phyloP scores from a whole-genome alignment of 768 basidiomycete species.

The Naganishia vishniacii region DNA sequence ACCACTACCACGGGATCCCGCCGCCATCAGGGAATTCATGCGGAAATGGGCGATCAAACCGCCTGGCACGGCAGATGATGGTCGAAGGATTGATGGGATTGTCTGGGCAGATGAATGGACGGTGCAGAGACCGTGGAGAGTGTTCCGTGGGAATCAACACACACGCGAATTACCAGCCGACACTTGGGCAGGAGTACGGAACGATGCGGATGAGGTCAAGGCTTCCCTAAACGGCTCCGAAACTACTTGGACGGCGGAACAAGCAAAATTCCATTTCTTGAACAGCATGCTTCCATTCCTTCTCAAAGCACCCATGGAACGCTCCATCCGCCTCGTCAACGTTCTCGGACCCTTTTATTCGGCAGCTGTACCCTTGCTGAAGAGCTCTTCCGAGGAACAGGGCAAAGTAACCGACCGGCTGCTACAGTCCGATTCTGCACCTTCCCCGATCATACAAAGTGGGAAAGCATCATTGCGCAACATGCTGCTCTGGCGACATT shows the following conservation, averaged over 20 bases:
- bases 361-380: conserved; percentile 59
- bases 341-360: conserved; percentile 86
- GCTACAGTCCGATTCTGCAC: conserved; percentile 43
- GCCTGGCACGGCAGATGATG: conserved; percentile 40
- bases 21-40: conserved; percentile 39
- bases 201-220: too few species aligned
- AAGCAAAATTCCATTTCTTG: conserved; percentile 60
- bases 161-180: too few species aligned
- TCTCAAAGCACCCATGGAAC: conserved; percentile 74
- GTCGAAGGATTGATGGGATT: conserved; percentile 44
- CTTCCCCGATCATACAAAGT: conserved; percentile 59
- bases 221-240: too few species aligned
- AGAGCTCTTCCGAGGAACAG: conserved; percentile 41
- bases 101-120: conserved; percentile 46
- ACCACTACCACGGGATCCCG: conserved; percentile 37
- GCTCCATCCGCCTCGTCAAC: conserved; percentile 82
- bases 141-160: conserved; percentile 3
- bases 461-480: conserved; percentile 34
- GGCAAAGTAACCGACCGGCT: conserved; percentile 32
- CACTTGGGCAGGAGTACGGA: conserved; percentile 16
- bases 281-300: conserved; percentile 74
- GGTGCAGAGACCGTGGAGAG: conserved; percentile 20
- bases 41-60: conserved; percentile 37
- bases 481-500: conserved; percentile 58
- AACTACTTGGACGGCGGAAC: conserved; percentile 41